A percentile compares a stretch with the other conserved stretches of the same genome.
phyloP scores from a whole-genome alignment of 225 moss, liverwort and hornwort species.

The Lunularia cruciata region DNA sequence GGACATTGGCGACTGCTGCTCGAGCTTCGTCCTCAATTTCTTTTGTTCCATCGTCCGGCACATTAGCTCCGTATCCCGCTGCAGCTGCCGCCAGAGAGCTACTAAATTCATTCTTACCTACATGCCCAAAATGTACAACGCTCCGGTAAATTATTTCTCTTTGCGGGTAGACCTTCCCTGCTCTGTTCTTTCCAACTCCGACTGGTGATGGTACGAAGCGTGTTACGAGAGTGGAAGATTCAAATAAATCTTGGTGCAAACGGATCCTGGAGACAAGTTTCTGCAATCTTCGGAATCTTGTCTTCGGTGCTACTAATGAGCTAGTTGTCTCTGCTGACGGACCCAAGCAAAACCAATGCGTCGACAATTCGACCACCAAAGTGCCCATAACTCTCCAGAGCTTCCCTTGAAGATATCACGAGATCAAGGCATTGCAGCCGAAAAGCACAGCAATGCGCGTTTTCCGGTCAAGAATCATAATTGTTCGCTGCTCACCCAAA shows the following conservation, averaged over 20 bases:
- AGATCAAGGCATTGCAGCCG: too few relatives aligned
- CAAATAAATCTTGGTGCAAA: background rate
- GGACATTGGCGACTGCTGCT: conserved; percentile 52
- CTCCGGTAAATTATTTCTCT: too few relatives aligned
- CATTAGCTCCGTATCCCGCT: background rate
- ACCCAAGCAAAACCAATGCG: background rate
- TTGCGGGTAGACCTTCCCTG: too few relatives aligned
- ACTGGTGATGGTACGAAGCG: too few relatives aligned
- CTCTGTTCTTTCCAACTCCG: background rate
- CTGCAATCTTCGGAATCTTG: background rate
- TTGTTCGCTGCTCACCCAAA: too few relatives aligned
- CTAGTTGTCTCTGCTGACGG: background rate
- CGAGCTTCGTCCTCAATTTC: conserved; percentile 30
- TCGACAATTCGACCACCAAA: background rate
- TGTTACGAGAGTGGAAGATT: too few relatives aligned
- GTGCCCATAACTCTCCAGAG: background rate
- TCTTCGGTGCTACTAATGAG: background rate
- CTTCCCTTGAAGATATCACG: too few relatives aligned
- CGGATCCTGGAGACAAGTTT: background rate
- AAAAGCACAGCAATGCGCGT: too few relatives aligned
- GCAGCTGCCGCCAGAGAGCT: background rate
- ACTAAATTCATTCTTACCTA: too few relatives aligned
- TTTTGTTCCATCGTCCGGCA: conserved; percentile 1
- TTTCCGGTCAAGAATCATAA: too few relatives aligned
- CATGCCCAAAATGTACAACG: too few relatives aligned